phyloP scores from a whole-genome alignment of 148 eudicot genomes.

The Rhododendron mucronatum region DNA sequence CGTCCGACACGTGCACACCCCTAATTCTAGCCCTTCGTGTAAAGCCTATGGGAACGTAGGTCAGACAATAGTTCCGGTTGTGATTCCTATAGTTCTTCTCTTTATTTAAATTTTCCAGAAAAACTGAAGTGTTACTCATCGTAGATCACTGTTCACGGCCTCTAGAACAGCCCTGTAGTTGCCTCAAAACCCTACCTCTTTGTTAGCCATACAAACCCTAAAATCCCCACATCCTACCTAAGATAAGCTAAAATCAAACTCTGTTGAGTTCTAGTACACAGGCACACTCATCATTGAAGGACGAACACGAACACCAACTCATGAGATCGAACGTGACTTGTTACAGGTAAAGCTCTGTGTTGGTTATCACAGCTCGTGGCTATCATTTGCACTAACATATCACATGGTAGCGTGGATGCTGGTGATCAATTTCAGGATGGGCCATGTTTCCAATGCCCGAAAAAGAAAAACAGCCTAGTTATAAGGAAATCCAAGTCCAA shows the following conservation, averaged over 20 bases:
- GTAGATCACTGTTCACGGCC: background rate
- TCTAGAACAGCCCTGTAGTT: no score
- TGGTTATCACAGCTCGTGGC: background rate
- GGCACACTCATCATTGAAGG: background rate
- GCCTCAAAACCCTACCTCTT: background rate
- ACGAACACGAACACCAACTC: background rate
- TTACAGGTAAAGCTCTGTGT: background rate
- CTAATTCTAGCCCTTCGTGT: background rate
- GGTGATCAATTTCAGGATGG: background rate
- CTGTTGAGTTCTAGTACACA: background rate
- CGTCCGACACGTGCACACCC: no score
- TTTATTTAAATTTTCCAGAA: background rate
- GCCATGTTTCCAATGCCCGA: background rate
- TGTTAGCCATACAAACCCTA: background rate
- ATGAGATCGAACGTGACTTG: background rate
- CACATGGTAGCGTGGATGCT: background rate
- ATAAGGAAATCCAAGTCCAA: background rate
- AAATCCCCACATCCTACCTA: background rate
- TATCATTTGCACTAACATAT: background rate
- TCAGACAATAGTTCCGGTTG: background rate
- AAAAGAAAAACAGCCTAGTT: background rate
- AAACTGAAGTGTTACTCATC: background rate
- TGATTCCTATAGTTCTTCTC: background rate
- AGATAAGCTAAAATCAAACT: background rate
- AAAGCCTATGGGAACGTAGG: background rate